Conservation (phyloP, 108 stramenopile genomes). For the Fragilariopsis cylindrus region DNA sequence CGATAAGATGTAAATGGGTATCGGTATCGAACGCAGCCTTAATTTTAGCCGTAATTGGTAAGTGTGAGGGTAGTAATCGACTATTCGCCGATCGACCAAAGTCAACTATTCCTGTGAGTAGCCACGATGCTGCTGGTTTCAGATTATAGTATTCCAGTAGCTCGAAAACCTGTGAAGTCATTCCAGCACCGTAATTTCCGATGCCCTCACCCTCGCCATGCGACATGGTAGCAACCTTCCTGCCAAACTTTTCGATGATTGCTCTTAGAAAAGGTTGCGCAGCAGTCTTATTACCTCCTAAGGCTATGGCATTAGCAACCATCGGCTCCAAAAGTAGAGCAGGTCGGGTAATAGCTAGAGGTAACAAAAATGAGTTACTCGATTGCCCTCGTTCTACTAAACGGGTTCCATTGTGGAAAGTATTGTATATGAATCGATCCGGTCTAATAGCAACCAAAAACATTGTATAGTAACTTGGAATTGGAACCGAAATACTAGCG, state of each 20-base stretch:
- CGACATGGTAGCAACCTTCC: conserved; percentile 68
- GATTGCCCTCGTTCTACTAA: conserved; percentile 58
- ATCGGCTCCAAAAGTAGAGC: conserved; percentile 78
- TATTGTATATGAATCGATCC: conserved; percentile 64
- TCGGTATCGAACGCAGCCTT: conserved; percentile 54
- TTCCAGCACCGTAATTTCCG: conserved; percentile 64
- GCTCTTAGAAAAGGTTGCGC: conserved; percentile 48
- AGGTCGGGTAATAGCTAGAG: conserved; percentile 60
- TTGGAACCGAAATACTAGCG: conserved; percentile 50
- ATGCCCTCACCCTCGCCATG: conserved; percentile 80
- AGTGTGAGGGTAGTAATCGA: conserved; percentile 66
- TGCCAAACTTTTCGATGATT: conserved; percentile 83
- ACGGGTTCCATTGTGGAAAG: conserved; percentile 45
- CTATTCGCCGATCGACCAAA: conserved; percentile 49
- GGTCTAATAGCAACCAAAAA: conserved; percentile 67
- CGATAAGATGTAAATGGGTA: conserved; percentile 55
- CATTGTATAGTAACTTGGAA: conserved; percentile 31
- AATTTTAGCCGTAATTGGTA: conserved; percentile 61
- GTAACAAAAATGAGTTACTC: conserved; percentile 49
- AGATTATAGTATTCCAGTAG: conserved; percentile 56
- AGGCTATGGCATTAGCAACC: conserved; percentile 78
- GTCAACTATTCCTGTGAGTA: conserved; percentile 62
- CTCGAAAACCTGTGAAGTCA: conserved; percentile 66
- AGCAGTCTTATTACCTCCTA: conserved; percentile 36
- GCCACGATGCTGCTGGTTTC: conserved; percentile 63